Evolutionary conservation across 2,329 filamentous ascomycete genomes (phyloP).

Genomic region (Claviceps sp.): DNA sequence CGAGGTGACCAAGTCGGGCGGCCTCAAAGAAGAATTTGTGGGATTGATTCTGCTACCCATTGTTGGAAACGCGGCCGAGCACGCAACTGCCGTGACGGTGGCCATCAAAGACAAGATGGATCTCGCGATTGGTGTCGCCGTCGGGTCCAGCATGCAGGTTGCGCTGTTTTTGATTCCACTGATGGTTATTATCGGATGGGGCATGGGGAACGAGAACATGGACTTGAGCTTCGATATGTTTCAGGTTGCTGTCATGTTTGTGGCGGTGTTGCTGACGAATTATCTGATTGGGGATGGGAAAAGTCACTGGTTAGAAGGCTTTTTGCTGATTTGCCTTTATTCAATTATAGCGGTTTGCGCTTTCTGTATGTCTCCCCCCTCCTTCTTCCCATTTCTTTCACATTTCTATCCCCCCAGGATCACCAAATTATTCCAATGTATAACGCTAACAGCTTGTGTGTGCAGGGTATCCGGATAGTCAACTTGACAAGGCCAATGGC

Average conservation of each 20-base stretch:
- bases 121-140: conserved; percentile 65
- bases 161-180: conserved; percentile 66
- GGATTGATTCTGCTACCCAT: conserved; percentile 71
- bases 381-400: not conserved
- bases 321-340: conserved; percentile 63
- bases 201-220: conserved; percentile 58
- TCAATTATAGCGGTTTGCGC: conserved; percentile 60
- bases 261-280: conserved; percentile 60
- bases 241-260: conserved; percentile 29
- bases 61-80: conserved; percentile 72
- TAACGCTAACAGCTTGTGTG: not conserved
- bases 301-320: conserved; percentile 71
- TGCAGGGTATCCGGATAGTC: conserved; percentile 6
- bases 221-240: conserved; percentile 78
- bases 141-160: conserved; percentile 71
- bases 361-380: conserved; percentile 37
- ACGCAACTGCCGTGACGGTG: conserved; percentile 68
- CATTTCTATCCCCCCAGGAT: not conserved
- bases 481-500: conserved; percentile 5
- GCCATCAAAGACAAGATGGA: conserved; percentile 81
- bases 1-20: conserved; percentile 44
- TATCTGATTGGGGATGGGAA: conserved; percentile 75
- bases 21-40: conserved; percentile 59
- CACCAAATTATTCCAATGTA: not conserved
- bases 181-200: conserved; percentile 67